Evolutionary conservation across 768 basidiomycete species (phyloP).

Genomic region (Agaricus blazei): DNA sequence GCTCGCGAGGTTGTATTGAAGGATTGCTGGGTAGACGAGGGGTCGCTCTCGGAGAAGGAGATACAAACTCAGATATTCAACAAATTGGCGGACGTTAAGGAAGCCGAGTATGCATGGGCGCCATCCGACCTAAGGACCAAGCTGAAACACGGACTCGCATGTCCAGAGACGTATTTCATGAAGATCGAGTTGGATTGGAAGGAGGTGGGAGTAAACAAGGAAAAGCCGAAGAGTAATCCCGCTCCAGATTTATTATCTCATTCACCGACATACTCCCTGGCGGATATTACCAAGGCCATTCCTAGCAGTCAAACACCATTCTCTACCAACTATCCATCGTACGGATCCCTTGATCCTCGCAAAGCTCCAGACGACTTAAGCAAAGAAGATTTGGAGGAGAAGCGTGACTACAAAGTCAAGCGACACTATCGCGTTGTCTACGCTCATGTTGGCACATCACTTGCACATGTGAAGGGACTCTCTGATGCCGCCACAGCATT

Average conservation of each 20-base stretch:
- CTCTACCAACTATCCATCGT: too few relatives aligned
- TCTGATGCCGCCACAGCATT: background rate
- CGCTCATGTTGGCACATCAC: background rate
- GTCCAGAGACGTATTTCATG: constrained; percentile 2
- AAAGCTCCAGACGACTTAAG: background rate
- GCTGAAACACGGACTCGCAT: background rate
- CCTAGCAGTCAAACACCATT: too few relatives aligned
- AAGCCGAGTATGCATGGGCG: background rate
- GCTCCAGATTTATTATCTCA: background rate
- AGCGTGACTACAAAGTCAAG: background rate
- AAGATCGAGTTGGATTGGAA: background rate
- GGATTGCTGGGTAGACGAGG: background rate
- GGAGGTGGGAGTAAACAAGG: background rate
- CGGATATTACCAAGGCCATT: too few relatives aligned
- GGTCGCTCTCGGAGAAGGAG: constrained; percentile 9
- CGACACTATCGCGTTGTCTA: constrained; percentile 1
- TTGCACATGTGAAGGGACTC: constrained; percentile 24
- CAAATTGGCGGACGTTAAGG: background rate
- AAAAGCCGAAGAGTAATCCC: background rate
- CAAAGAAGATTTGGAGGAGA: too few relatives aligned
- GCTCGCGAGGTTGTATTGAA: background rate
- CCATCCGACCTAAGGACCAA: background rate
- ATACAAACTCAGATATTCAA: constrained; percentile 13
- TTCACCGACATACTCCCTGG: background rate
- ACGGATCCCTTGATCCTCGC: background rate